A percentile compares a stretch with the other conserved stretches of the same genome.
Evolutionary conservation across 345 rosid genomes (phyloP).

Genomic region (Dovyalis caffra): DNA sequence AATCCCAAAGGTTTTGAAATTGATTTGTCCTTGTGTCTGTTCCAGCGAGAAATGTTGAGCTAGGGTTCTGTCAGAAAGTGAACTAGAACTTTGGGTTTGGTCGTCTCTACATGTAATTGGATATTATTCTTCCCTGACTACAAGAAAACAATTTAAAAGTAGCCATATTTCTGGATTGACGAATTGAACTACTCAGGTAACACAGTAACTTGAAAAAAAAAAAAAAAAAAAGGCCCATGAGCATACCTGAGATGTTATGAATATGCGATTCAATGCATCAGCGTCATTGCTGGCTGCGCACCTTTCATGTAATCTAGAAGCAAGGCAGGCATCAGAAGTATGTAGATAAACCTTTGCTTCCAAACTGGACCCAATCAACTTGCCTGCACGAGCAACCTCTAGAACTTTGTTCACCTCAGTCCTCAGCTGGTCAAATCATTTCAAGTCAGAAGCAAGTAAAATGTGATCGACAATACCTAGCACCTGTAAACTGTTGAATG

Average conservation of each 20-base stretch:
- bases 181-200: neutral
- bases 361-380: slow-evolving; percentile 87
- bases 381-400: slow-evolving; percentile 79
- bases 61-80: neutral
- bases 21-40: too few relatives aligned
- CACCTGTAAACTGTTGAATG: neutral
- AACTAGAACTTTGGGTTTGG: neutral
- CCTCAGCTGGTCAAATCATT: slow-evolving; percentile 56
- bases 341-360: slow-evolving; percentile 83
- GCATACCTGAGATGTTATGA: slow-evolving; percentile 88
- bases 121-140: neutral
- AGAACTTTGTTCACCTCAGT: slow-evolving; percentile 92
- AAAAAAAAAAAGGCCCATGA: neutral
- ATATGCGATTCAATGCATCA: slow-evolving; percentile 69
- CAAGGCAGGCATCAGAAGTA: slow-evolving; percentile 53
- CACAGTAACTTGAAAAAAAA: neutral
- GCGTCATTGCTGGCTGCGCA: slow-evolving; percentile 60
- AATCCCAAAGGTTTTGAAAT: too few relatives aligned
- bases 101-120: neutral
- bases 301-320: slow-evolving; percentile 51
- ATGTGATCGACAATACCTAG: neutral
- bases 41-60: too few relatives aligned
- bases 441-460: slow-evolving; percentile 14
- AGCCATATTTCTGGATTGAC: neutral
- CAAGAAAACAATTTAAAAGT: neutral